These are phyloP conservation scores for Kappamyces sp. DNA, from an alignment of 192 early-diverging fungal species.

Conservation along the genomic window DNA sequence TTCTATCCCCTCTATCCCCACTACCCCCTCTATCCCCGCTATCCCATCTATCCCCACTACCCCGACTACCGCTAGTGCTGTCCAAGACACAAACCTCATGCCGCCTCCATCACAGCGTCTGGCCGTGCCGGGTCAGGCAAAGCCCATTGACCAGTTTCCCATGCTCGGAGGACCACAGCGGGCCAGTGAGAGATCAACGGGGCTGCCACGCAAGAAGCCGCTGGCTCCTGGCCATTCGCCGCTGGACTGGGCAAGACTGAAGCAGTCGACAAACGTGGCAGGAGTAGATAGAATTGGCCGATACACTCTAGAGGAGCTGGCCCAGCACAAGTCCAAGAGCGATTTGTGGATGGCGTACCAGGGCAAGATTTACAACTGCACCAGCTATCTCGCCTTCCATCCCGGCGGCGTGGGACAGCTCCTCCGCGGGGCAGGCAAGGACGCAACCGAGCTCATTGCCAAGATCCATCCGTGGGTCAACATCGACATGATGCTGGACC, in stretches of 20 bases:
- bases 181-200: not conserved
- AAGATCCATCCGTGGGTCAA: conserved; percentile 95
- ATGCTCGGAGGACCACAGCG: conserved; percentile 33
- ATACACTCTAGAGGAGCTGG: conserved; percentile 69
- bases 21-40: too few relatives aligned
- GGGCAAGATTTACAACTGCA: conserved; percentile 90
- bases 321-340: conserved; percentile 64
- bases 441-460: conserved; percentile 81
- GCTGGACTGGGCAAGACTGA: conserved; percentile 88
- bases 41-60: too few relatives aligned
- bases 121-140: not conserved
- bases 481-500: conserved; percentile 76
- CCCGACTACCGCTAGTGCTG: too few relatives aligned
- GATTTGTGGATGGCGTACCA: conserved; percentile 88
- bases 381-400: conserved; percentile 83
- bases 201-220: conserved; percentile 54
- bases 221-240: conserved; percentile 84
- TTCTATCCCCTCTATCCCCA: too few relatives aligned
- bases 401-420: conserved; percentile 70
- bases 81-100: too few relatives aligned
- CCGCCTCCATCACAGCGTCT: conserved; percentile 1
- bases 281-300: conserved; percentile 64
- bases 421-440: conserved; percentile 76
- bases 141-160: conserved; percentile 24
- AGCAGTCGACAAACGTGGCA: too few relatives aligned